Percentiles rank a stretch among this genome's conserved stretches.
These are phyloP conservation scores for Cyamopsis tetragonoloba DNA, from an alignment of 306 rosid species.

Conservation along the genomic window DNA sequence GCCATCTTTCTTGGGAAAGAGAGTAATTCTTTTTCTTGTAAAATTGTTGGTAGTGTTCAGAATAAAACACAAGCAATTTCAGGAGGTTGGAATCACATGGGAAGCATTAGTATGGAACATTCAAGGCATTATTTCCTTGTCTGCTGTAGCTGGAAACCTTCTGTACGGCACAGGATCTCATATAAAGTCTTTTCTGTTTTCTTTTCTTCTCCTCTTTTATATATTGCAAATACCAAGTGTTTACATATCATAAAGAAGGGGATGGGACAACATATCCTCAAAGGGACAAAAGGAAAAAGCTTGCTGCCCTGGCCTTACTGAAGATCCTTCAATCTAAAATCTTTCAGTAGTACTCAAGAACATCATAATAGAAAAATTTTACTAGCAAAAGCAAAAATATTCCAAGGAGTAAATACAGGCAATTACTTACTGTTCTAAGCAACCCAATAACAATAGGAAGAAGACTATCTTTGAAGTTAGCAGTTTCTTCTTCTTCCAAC, in stretches of 20 bases:
- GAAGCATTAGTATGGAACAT: not conserved
- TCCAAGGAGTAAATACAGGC: not conserved
- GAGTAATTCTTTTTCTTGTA: not conserved
- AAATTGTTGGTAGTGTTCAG: not conserved
- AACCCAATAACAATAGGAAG: slow-evolving; percentile 91
- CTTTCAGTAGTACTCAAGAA: slow-evolving; percentile 25
- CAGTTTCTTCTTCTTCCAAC: slow-evolving; percentile 79
- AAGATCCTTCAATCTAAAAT: slow-evolving; percentile 11
- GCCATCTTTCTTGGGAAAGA: not conserved
- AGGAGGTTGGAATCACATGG: slow-evolving; percentile 13
- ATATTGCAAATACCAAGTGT: not conserved
- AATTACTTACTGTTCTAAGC: slow-evolving; percentile 93
- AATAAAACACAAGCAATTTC: not conserved
- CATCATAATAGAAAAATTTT: slow-evolving; percentile 7
- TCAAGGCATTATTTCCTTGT: not conserved
- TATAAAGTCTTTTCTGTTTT: not conserved
- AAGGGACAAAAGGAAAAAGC: slow-evolving; percentile 20
- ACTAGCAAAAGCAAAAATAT: slow-evolving; percentile 2
- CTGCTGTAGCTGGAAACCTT: not conserved
- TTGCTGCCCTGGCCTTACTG: not conserved
- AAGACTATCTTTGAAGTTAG: slow-evolving; percentile 71
- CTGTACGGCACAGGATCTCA: not conserved
- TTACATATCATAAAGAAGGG: not conserved
- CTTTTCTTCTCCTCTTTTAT: not conserved
- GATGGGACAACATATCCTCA: slow-evolving; percentile 16